Evolutionary conservation across 2,329 filamentous ascomycete species (phyloP).

Genomic region (Metarhizium album): DNA sequence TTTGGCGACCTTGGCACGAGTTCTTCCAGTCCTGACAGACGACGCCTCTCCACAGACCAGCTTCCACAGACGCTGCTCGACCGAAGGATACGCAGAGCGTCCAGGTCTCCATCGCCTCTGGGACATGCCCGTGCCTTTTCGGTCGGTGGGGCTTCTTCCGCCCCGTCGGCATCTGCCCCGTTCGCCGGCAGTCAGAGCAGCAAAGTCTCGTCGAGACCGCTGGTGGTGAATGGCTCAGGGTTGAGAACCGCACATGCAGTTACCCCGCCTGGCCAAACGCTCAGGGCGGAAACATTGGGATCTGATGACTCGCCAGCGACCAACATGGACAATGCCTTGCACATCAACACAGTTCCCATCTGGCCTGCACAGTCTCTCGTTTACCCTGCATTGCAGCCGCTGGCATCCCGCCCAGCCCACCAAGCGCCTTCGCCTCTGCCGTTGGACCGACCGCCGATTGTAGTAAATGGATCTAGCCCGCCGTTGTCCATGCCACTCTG

Average conservation of each 20-base stretch:
- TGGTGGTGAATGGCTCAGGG: constrained; percentile 42
- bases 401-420: not conserved
- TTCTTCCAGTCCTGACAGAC: constrained; percentile 25
- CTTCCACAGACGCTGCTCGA: constrained; percentile 43
- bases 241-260: constrained; percentile 24
- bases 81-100: constrained; percentile 39
- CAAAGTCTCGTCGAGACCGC: constrained; percentile 29
- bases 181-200: constrained; percentile 24
- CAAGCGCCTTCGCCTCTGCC: constrained; percentile 9
- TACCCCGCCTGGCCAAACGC: constrained; percentile 11
- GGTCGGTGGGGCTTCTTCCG: constrained; percentile 27
- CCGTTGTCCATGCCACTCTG: constrained; percentile 8
- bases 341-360: constrained; percentile 12
- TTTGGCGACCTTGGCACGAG: constrained; percentile 36
- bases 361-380: constrained; percentile 2
- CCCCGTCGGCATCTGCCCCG: constrained; percentile 26
- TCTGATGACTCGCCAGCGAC: constrained; percentile 13
- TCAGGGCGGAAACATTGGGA: constrained; percentile 9
- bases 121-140: constrained; percentile 38
- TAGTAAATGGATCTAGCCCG: constrained; percentile 25
- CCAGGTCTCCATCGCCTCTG: constrained; percentile 45
- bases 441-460: constrained; percentile 19
- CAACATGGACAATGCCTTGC: constrained; percentile 18
- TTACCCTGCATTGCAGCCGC: constrained; percentile 3
- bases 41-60: constrained; percentile 42